Evolutionary conservation across 768 basidiomycete species (phyloP), one percentile per base, ranked within the genome.

Genomic region (Suillus alpinus): DNA sequence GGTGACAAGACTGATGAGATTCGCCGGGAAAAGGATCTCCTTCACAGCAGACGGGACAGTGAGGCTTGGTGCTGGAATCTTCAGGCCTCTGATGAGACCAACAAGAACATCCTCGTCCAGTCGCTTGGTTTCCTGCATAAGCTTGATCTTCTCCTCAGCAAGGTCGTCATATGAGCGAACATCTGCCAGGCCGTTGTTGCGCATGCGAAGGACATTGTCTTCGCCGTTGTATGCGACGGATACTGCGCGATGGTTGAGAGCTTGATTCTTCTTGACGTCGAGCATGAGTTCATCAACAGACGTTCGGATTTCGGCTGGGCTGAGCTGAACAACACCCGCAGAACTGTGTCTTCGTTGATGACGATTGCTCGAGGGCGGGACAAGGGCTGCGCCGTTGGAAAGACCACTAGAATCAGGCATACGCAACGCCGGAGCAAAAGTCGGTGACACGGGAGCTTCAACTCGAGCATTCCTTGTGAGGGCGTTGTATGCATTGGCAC

Each of bases 1-100:
- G n/a, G 95, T 96, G 65, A 97, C 89, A 51, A 98, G 79, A 71
- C 92, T 94, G 76, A 99, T 98, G 62, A 99, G 85, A 74, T 98
- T 98, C 29, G 97, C 95, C 12, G 97, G 97, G 88, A 99, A 99
- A 44, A 99, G 82, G 58, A 99, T 95, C 74, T 99, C 97, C 76
- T 98, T 98, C 63, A 94, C 88, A 20, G 89, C 87, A n/a, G 95
- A 92, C 1, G 95, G 92, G 69, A 91, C 96, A 50, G 90, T 90
- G 47, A 93, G 78, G 69, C 89, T 95, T 0, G 96, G 94, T 31
- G 88, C 84, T 36, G 95, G 94, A 58, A 98, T 95, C 79, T 95
- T 97, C 67, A 99, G 78, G 41, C 93, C 89, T 50, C 92, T 87
- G 68, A 99, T 85, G 41, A 99, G 81, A 34, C 95, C 94, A 62